Evolutionary conservation across 176 grass and related monocot genomes (phyloP).

Genomic region (Miscanthus lutarioriparius): DNA sequence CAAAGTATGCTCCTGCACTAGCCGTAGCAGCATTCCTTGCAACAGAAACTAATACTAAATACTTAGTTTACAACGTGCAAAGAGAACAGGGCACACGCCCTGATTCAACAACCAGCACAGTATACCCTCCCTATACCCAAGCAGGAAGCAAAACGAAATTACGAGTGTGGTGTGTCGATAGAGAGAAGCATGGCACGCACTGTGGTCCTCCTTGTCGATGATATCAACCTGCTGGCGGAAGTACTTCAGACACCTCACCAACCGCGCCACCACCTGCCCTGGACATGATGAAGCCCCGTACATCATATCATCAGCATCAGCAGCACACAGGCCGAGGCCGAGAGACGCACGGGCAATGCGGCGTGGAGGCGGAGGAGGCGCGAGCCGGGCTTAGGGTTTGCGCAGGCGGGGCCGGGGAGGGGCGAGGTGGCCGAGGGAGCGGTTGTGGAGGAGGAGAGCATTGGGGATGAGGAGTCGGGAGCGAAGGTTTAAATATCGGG

Average conservation of each 20-base stretch:
- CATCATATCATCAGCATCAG: too few species aligned
- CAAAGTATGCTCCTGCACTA: neutral
- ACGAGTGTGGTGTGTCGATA: neutral
- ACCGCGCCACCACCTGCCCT: conserved; percentile 47
- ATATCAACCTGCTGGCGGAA: conserved; percentile 76
- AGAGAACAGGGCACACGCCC: neutral
- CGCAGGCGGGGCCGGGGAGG: neutral
- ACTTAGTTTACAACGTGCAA: too few species aligned
- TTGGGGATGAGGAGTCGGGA: neutral
- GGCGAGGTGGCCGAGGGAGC: conserved; percentile 15
- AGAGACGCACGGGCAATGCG: neutral
- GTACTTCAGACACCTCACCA: conserved; percentile 80
- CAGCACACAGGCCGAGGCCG: too few species aligned
- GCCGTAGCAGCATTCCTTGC: neutral
- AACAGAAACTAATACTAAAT: neutral
- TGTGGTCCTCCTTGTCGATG: conserved; percentile 84
- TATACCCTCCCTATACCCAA: neutral
- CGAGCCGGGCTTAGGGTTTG: conserved; percentile 16
- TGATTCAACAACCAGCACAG: neutral
- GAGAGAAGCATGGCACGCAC: conserved; percentile 32
- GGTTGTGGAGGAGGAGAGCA: conserved; percentile 40
- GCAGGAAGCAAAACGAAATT: neutral
- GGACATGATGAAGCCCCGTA: too few species aligned
- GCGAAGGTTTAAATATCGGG: conserved; percentile 34
- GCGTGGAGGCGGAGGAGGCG: neutral